A percentile compares a stretch with the other conserved stretches of the same genome.
Evolutionary conservation across 73 alveolate species (phyloP).

Genomic region (Blepharisma japonicum): DNA sequence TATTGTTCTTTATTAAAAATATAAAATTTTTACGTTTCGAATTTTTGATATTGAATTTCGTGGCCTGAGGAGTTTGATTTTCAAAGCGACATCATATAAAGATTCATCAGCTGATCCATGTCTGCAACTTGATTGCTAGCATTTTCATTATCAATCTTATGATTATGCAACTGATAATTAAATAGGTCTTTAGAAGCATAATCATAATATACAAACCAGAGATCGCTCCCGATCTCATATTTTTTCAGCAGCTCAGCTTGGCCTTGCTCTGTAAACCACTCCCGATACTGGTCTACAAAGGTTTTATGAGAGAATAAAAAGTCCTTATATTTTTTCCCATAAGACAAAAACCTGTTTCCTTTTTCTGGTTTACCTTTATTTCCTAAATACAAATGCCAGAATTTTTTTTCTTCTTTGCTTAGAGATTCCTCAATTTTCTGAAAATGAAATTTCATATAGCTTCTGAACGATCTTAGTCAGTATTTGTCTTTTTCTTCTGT

Average conservation of each 20-base stretch:
- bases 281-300: background rate
- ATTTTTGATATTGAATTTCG: too few relatives aligned
- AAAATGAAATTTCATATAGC: background rate
- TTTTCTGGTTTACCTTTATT: conserved; percentile 25
- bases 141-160: background rate
- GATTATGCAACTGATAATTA: background rate
- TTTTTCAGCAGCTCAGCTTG: background rate
- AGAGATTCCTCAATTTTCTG: too few relatives aligned
- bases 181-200: conserved; percentile 18
- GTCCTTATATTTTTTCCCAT: conserved; percentile 17
- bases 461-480: conserved; percentile 25
- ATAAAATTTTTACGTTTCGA: too few relatives aligned
- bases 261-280: conserved; percentile 13
- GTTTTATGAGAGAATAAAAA: background rate
- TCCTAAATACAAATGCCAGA: background rate
- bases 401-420: too few relatives aligned
- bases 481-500: conserved; percentile 27
- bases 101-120: too few relatives aligned
- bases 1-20: too few relatives aligned
- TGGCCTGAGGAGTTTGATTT: too few relatives aligned
- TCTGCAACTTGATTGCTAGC: too few relatives aligned
- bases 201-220: conserved; percentile 26
- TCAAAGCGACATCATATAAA: too few relatives aligned
- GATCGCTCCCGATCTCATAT: conserved; percentile 16
- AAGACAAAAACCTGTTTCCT: conserved; percentile 17